A percentile compares a stretch with the other conserved stretches of the same genome.
These are phyloP conservation scores for Candida odintsovae DNA, from an alignment of 805 yeast species.

Conservation along the genomic window DNA sequence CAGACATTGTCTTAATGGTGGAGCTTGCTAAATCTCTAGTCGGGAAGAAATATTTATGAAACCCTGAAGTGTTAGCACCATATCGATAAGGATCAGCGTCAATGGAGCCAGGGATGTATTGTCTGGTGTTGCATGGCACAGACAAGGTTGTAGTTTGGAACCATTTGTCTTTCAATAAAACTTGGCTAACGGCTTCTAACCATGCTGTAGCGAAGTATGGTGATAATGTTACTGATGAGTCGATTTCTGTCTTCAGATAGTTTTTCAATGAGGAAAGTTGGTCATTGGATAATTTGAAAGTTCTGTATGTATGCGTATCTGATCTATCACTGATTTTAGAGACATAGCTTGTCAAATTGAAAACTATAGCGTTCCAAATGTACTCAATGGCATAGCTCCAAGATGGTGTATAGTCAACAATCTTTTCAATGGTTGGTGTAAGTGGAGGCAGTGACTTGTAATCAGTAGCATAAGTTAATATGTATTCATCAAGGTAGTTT, in stretches of 20 bases:
- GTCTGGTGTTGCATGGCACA: slow-evolving; percentile 18
- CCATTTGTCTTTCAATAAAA: not conserved
- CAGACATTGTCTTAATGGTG: slow-evolving; percentile 4
- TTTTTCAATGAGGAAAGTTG: not conserved
- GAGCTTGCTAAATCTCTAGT: slow-evolving; percentile 4
- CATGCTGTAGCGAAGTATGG: slow-evolving; percentile 16
- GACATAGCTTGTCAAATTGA: slow-evolving; percentile 1
- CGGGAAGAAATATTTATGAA: slow-evolving; percentile 10
- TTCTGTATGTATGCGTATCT: slow-evolving; percentile 8
- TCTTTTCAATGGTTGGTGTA: slow-evolving; percentile 14
- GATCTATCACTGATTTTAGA: slow-evolving; percentile 1
- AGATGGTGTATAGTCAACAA: slow-evolving; percentile 12
- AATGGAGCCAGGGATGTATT: slow-evolving; percentile 4
- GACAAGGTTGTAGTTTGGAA: slow-evolving; percentile 12
- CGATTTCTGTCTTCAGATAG: not conserved
- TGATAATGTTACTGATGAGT: slow-evolving; percentile 9
- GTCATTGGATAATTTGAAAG: slow-evolving; percentile 6
- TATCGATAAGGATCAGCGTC: slow-evolving; percentile 11
- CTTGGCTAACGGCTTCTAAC: slow-evolving; percentile 12
- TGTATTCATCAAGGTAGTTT: not conserved
- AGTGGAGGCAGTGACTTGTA: slow-evolving; percentile 4
- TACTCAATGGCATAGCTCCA: slow-evolving; percentile 7
- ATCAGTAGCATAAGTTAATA: slow-evolving; percentile 12
- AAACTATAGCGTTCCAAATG: slow-evolving; percentile 3
- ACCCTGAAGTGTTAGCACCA: slow-evolving; percentile 18